phyloP scores from a whole-genome alignment of 164 flowering plant species.

The Protea cynaroides region DNA sequence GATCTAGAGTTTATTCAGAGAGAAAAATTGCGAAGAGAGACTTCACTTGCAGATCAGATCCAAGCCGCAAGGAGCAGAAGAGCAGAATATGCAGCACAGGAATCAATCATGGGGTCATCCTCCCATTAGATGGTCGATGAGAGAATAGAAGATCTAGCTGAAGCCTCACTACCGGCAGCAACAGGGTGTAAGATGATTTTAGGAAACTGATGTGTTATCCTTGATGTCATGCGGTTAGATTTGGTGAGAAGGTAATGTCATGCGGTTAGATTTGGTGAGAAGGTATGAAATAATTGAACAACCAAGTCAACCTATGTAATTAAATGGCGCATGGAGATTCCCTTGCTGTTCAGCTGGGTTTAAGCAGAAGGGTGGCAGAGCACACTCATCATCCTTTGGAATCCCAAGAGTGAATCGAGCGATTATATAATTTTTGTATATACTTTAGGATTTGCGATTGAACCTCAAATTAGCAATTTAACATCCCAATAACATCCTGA shows the following conservation, averaged over 20 bases:
- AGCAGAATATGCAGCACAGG: constrained; percentile 15
- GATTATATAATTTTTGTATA: constrained; percentile 1
- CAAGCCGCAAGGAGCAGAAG: constrained; percentile 53
- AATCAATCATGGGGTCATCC: background rate
- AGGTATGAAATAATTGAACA: background rate
- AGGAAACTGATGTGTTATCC: no score
- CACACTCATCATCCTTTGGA: background rate
- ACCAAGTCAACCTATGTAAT: no score
- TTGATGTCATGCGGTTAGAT: background rate
- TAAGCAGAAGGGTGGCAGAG: background rate
- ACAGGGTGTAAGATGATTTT: background rate
- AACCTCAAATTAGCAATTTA: constrained; percentile 4
- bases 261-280: background rate
- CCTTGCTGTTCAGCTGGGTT: background rate
- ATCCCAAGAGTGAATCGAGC: background rate
- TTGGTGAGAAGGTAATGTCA: background rate
- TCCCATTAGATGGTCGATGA: background rate
- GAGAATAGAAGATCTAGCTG: background rate
- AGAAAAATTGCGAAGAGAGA: constrained; percentile 34
- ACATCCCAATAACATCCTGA: background rate
- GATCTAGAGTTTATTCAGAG: constrained; percentile 54
- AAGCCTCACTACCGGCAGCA: background rate
- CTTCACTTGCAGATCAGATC: constrained; percentile 83
- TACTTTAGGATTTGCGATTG: background rate
- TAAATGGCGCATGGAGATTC: background rate